phyloP scores from a whole-genome alignment of 2,329 filamentous ascomycete species.

The Arthroderma sp. region DNA sequence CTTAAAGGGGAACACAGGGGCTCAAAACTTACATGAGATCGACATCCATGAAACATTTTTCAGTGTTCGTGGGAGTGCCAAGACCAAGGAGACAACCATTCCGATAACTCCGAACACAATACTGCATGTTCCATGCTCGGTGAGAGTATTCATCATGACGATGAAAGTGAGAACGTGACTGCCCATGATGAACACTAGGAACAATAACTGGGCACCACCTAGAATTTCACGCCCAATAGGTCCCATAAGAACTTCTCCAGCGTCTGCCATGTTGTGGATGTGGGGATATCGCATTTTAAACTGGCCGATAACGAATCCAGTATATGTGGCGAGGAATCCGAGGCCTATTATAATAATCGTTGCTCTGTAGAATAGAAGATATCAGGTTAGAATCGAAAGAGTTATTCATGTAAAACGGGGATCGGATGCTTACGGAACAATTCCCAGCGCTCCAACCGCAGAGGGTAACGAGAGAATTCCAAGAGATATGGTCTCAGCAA shows the following conservation, averaged over 20 bases:
- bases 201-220: slow-evolving; percentile 49
- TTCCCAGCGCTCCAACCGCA: slow-evolving; percentile 41
- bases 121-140: slow-evolving; percentile 49
- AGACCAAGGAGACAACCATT: slow-evolving; percentile 45
- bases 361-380: slow-evolving; percentile 24
- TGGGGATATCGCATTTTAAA: slow-evolving; percentile 47
- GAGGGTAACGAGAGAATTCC: slow-evolving; percentile 46
- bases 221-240: slow-evolving; percentile 50
- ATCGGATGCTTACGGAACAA: slow-evolving; percentile 37
- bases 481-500: slow-evolving; percentile 48
- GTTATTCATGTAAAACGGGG: not conserved
- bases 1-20: slow-evolving; percentile 13
- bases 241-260: slow-evolving; percentile 51
- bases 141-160: slow-evolving; percentile 56
- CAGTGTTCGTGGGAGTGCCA: slow-evolving; percentile 51
- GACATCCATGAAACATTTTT: slow-evolving; percentile 52
- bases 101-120: slow-evolving; percentile 53
- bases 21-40: slow-evolving; percentile 39
- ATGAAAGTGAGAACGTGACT: slow-evolving; percentile 61
- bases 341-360: slow-evolving; percentile 43
- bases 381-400: slow-evolving; percentile 1
- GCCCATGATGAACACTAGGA: slow-evolving; percentile 57
- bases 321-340: slow-evolving; percentile 47
- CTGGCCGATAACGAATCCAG: slow-evolving; percentile 48
- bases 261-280: slow-evolving; percentile 56